Evolutionary conservation across 2,329 filamentous ascomycete species (phyloP), one percentile per base, ranked within the genome.

Genomic region (Colletotrichum liaoningense): DNA sequence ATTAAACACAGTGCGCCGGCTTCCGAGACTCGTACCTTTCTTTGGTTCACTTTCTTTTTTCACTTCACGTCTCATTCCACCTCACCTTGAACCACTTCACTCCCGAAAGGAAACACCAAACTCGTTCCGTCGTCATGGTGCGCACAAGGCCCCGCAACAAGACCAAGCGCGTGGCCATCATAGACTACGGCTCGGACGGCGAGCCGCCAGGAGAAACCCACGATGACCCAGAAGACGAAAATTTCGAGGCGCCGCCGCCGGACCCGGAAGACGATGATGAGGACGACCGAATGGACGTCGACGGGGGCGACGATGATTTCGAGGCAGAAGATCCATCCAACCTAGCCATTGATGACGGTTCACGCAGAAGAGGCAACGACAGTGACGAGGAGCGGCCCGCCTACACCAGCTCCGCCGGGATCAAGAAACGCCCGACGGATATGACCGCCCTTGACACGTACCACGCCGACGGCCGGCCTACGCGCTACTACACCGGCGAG

Each of bases 401-500:
- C 33, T 73, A 73, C 81, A 75, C 75, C 78, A 77, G 63, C 69
- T 79, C 63, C 78, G 75, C 65, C 72, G 38, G 56, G 74, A 35
- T 2, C 72, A 77, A 28, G 75, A 77, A 58, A 64, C 49, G 24
- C 42, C 58, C 71, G 14, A 22, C 55, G 77, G 4, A 76, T n/a
- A 42, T 64, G n/a, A 58, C 59, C 1, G 67, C 67, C 16, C 63
- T 76, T 16, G 73, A 66, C 3, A 63, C 60, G 24, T 76, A 76
- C 57, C 73, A 74, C 28, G 68, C 74, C 12, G 73, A 73, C 5
- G 65, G 69, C 4, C 58, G 79, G 55, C 77, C 79, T 46, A 80
- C 80, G 14, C 80, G 82, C 22, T 74, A 81, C 54, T 85, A 85
- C 74, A 79, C 80, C 19, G 84, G 83, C 2, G 81, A 82, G 2